phyloP scores from a whole-genome alignment of 495 filamentous ascomycete species.

The Talaromyces nanjingensis region DNA sequence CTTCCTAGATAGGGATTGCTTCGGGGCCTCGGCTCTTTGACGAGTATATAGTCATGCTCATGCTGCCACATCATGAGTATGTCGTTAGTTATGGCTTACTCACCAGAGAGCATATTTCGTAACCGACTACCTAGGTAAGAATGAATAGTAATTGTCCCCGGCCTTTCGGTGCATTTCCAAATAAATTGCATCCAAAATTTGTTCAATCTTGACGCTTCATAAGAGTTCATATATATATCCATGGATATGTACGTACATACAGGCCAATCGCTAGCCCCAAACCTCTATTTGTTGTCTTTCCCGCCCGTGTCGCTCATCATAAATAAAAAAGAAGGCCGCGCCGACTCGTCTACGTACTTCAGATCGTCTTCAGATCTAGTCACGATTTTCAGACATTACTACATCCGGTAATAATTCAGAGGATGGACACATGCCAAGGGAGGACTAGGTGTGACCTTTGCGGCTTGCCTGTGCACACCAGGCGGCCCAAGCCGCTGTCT shows the following conservation, averaged over 20 bases:
- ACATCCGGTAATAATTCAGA: background rate
- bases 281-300: background rate
- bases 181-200: background rate
- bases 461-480: background rate
- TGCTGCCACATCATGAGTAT: background rate
- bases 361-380: background rate
- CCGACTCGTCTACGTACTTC: background rate
- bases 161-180: background rate
- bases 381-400: background rate
- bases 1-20: no score
- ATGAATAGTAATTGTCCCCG: no score
- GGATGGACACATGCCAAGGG: background rate
- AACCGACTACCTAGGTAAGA: background rate
- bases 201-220: background rate
- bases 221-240: background rate
- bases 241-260: background rate
- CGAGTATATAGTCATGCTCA: background rate
- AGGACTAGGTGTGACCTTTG: background rate
- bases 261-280: no score
- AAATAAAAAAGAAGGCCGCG: background rate
- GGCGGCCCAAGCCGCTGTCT: background rate
- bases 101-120: background rate
- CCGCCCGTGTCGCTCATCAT: background rate
- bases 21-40: background rate
- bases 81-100: background rate